Evolutionary conservation across 1,139 yeast species (phyloP).

Genomic region (Geotrichum aggregatum): DNA sequence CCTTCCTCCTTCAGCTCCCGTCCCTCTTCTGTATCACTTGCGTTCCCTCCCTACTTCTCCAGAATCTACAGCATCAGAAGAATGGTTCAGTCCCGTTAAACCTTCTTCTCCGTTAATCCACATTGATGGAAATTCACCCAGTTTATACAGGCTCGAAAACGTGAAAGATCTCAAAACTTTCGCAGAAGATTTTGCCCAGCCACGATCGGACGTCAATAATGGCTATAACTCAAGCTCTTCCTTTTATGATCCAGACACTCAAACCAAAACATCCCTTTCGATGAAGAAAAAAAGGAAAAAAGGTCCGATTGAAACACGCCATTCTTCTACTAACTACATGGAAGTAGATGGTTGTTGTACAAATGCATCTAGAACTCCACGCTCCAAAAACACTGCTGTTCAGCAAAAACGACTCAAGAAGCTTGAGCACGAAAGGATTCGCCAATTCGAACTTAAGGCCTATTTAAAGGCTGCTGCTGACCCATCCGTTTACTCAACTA

Average conservation of each 20-base stretch:
- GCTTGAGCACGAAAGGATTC: not conserved
- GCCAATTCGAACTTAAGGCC: not conserved
- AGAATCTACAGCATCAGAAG: not conserved
- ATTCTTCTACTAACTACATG: no score
- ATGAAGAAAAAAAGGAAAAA: no score
- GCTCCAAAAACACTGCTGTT: not conserved
- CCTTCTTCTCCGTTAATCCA: conserved; percentile 1
- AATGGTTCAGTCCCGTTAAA: not conserved
- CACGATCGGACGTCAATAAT: not conserved
- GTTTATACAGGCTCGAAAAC: not conserved
- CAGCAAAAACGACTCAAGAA: not conserved
- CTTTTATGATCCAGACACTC: not conserved
- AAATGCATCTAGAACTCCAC: no score
- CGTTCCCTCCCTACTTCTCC: not conserved
- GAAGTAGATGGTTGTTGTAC: no score
- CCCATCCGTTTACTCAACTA: conserved; percentile 1
- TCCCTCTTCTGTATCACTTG: no score
- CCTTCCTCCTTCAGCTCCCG: not conserved
- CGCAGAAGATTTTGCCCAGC: not conserved
- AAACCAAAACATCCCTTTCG: not conserved
- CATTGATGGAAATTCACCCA: not conserved
- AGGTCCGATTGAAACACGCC: no score
- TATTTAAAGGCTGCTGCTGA: not conserved
- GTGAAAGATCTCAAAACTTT: not conserved
- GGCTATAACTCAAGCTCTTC: not conserved